Conservation (phyloP, 495 filamentous ascomycete genomes). For the Aspergillus mulundensis region DNA sequence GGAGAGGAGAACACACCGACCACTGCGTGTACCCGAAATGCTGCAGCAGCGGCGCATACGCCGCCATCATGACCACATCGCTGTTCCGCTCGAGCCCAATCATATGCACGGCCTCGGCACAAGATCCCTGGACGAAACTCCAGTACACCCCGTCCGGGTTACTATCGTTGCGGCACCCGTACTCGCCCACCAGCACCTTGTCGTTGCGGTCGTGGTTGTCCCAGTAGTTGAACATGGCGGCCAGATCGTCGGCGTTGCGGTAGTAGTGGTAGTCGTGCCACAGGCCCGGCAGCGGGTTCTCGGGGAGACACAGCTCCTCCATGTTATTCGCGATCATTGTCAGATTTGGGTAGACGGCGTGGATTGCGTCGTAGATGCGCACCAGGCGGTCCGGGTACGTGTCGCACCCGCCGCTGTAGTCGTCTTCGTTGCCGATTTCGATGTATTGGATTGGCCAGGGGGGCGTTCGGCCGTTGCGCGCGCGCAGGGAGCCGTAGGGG, state of each 20-base stretch:
- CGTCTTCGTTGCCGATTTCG: slow-evolving; percentile 57
- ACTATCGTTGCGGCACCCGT: slow-evolving; percentile 52
- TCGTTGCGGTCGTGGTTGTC: slow-evolving; percentile 45
- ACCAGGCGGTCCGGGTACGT: slow-evolving; percentile 44
- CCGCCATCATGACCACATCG: slow-evolving; percentile 51
- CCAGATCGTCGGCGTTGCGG: slow-evolving; percentile 44
- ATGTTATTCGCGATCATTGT: slow-evolving; percentile 39
- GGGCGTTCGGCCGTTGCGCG: slow-evolving; percentile 37
- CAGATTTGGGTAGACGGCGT: slow-evolving; percentile 42
- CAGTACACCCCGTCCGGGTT: slow-evolving; percentile 25
- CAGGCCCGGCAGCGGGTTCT: slow-evolving; percentile 25
- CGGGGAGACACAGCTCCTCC: slow-evolving; percentile 27
- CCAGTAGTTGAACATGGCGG: slow-evolving; percentile 52
- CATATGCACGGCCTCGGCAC: slow-evolving; percentile 63
- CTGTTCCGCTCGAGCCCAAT: slow-evolving; percentile 65
- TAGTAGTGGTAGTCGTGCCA: slow-evolving; percentile 51
- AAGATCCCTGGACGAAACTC: slow-evolving; percentile 53
- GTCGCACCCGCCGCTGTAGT: slow-evolving; percentile 37
- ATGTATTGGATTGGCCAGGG: slow-evolving; percentile 48
- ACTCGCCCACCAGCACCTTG: slow-evolving; percentile 50
- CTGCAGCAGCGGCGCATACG: slow-evolving; percentile 47
- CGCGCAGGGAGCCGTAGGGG: slow-evolving; percentile 39
- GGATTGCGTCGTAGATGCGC: slow-evolving; percentile 43
- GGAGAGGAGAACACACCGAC: slow-evolving; percentile 24
- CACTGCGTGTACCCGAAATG: slow-evolving; percentile 43